Base-by-base conservation (phyloP, 2,329 filamentous ascomycete genomes). In the Aspergillus sclerotialis region DNA sequence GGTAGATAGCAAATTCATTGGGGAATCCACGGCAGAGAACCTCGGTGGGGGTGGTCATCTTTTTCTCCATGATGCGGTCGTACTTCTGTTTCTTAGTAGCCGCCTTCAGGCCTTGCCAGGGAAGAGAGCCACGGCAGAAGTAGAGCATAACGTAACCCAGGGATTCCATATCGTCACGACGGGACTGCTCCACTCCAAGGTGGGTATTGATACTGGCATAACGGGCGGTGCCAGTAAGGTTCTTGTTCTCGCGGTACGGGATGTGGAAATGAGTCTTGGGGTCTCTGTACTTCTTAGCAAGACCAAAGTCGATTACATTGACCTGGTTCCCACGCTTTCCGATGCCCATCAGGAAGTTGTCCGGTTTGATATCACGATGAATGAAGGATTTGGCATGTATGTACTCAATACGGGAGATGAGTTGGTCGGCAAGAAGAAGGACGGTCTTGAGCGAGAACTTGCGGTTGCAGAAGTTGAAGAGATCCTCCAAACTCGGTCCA, bases 401-500 rank as follows among this genome's bases (percentile, higher is more conserved):
- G 72, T 96, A 96, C 70, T 98, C 92, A 66, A 98, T 95, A 55
- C 92, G 89, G 48, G 90, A 96, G 64, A 98, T 96, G 65, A 95
- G 82, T 72, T 98, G 92, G 56, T 98, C 92, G 60, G 92, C 92
- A 32, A 98, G 78, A 16, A 98, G 79, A 28, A 98, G 76, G 17
- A 98, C 92, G 1, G 92, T 98, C 82, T 98, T 98, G 50, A 98
- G 72, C 9, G 92, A 95, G 73, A 96, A 98, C 66, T 96, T 96
- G 66, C 92, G 84, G 80, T 96, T 96, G 80, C 92, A 98, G 68
- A 96, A 96, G 78, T 98, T 96, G 85, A 98, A 98, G 21, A 98
- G 77, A 61, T 98, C 92, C 69, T 98, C 92, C 66, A 98, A 70
- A 57, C 84, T 92, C 49, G 92, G 92, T 25, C 92, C 92, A 38